These are phyloP conservation scores for Peronospora belbahrii DNA, from an alignment of 352 stramenopile species.

Conservation along the genomic window DNA sequence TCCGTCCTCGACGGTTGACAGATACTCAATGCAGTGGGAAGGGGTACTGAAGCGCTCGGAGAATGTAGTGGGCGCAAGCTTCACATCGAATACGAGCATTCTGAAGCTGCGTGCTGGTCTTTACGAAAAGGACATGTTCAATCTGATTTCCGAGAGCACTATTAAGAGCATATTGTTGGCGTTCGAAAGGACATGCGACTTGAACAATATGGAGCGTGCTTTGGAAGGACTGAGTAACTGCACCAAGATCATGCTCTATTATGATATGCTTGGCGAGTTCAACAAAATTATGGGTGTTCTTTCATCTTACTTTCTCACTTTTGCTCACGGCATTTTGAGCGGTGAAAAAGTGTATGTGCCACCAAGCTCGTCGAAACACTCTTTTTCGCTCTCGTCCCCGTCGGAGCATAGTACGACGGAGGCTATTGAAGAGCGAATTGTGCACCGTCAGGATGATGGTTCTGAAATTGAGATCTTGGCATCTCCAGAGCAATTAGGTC, in stretches of 20 bases:
- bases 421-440: conserved; percentile 22
- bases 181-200: conserved; percentile 79
- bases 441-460: conserved; percentile 26
- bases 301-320: conserved; percentile 77
- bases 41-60: conserved; percentile 79
- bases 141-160: conserved; percentile 66
- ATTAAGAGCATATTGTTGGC: conserved; percentile 76
- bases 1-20: conserved; percentile 53
- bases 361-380: conserved; percentile 30
- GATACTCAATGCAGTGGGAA: conserved; percentile 85
- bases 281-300: conserved; percentile 79
- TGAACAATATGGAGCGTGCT: conserved; percentile 77
- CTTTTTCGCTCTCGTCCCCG: conserved; percentile 2
- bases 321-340: conserved; percentile 75
- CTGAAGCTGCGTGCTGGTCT: conserved; percentile 74
- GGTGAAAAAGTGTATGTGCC: conserved; percentile 79
- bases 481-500: conserved; percentile 8
- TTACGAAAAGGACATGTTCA: conserved; percentile 87
- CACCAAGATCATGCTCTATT: conserved; percentile 82
- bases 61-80: conserved; percentile 82
- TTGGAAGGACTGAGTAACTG: conserved; percentile 77
- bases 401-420: conserved; percentile 12
- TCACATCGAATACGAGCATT: conserved; percentile 82
- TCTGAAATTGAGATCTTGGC: conserved; percentile 37
- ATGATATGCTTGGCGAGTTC: conserved; percentile 69